Evolutionary conservation across 495 filamentous ascomycete species (phyloP).

Genomic region (Aspergillus baeticus): DNA sequence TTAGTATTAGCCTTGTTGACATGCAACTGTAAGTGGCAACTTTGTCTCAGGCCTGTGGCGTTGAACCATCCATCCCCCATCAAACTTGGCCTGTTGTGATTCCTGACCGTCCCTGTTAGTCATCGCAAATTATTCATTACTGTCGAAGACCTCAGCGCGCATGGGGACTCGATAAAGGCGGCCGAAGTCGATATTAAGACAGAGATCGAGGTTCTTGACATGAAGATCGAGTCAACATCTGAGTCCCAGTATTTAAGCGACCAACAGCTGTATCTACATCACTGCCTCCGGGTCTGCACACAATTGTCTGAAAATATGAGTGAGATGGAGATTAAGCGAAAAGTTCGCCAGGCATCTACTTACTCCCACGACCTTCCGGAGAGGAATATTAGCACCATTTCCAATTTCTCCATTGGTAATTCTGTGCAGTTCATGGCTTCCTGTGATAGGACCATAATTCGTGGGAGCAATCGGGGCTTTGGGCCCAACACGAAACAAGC

Average conservation of each 20-base stretch:
- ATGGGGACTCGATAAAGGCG: background rate
- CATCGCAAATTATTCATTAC: background rate
- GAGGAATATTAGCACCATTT: background rate
- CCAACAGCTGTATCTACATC: background rate
- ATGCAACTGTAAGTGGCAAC: background rate
- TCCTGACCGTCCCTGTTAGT: background rate
- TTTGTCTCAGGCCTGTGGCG: background rate
- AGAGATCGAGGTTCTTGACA: background rate
- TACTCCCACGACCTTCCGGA: background rate
- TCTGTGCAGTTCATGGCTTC: background rate
- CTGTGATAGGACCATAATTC: background rate
- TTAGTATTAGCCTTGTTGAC: constrained; percentile 1
- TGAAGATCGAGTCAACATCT: background rate
- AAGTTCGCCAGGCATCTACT: background rate
- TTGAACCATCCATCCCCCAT: background rate
- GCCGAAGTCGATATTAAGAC: background rate
- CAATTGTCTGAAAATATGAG: background rate
- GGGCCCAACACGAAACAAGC: background rate
- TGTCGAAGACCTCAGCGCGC: background rate
- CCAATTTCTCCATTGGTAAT: background rate
- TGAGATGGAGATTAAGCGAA: background rate
- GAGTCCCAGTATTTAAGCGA: background rate
- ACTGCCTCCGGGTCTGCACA: background rate
- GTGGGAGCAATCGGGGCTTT: background rate
- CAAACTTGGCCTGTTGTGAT: background rate